Evolutionary conservation across 345 rosid genomes (phyloP).

Genomic region (Citrus trifoliata): DNA sequence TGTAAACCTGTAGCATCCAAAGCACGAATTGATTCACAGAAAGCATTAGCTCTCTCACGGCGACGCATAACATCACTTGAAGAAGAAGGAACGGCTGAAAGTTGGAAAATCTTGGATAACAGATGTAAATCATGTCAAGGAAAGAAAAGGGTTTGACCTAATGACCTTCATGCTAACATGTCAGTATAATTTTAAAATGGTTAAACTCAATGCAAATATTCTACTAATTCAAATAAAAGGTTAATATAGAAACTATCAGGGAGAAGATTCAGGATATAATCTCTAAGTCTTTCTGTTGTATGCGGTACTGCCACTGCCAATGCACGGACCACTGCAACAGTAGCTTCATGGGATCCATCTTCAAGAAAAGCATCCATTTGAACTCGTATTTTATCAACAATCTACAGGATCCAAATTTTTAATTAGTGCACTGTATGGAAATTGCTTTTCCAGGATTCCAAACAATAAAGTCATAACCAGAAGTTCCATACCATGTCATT

Average conservation of each 20-base stretch:
- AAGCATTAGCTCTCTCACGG: slow-evolving; percentile 82
- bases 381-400: slow-evolving; percentile 93
- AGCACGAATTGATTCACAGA: slow-evolving; percentile 94
- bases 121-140: slow-evolving; percentile 59
- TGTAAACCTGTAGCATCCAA: slow-evolving; percentile 88
- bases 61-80: slow-evolving; percentile 63
- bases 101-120: slow-evolving; percentile 81
- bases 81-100: slow-evolving; percentile 60
- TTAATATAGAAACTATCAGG: not conserved
- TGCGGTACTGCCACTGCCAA: slow-evolving; percentile 85
- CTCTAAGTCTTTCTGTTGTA: slow-evolving; percentile 86
- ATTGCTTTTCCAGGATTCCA: not conserved
- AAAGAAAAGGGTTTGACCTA: slow-evolving; percentile 22
- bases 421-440: slow-evolving; percentile 10
- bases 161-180: not conserved
- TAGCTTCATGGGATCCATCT: slow-evolving; percentile 98
- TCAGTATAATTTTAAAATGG: not conserved
- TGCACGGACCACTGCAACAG: slow-evolving; percentile 85
- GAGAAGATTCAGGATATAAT: slow-evolving; percentile 61
- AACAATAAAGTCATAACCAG: not conserved
- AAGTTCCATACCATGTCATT: slow-evolving; percentile 62
- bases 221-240: not conserved
- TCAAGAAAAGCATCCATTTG: slow-evolving; percentile 99
- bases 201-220: not conserved
- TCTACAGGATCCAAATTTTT: slow-evolving; percentile 43